A percentile compares a stretch with the other conserved stretches of the same genome.
These are phyloP conservation scores for Liquidambar formosana DNA, from an alignment of 164 flowering plant species.

Conservation along the genomic window DNA sequence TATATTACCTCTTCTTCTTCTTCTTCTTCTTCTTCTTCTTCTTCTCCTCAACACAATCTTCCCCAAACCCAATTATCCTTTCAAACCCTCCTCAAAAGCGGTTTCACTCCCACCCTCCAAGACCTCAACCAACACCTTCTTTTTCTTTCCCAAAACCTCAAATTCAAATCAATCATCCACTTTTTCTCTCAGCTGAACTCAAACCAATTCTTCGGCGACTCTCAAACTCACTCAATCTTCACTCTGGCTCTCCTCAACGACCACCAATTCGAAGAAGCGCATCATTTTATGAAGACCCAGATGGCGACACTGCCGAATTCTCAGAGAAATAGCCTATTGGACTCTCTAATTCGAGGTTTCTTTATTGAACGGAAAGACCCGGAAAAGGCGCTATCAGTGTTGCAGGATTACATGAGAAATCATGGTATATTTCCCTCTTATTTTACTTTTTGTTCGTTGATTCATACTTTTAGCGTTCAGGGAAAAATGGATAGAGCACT, in stretches of 20 bases:
- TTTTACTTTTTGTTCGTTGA: conserved; percentile 44
- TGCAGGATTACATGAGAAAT: conserved; percentile 40
- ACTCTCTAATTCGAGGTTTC: conserved; percentile 50
- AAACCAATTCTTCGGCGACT: conserved; percentile 34
- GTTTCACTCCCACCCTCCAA: conserved; percentile 52
- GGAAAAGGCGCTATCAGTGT: conserved; percentile 43
- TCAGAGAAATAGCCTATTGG: conserved; percentile 36
- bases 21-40: conserved; percentile 1
- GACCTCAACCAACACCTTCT: conserved; percentile 44
- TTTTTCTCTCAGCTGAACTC: conserved; percentile 47
- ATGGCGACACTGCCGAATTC: conserved; percentile 23
- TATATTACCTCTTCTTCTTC: too few relatives aligned
- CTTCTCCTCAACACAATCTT: conserved; percentile 10
- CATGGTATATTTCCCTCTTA: conserved; percentile 49
- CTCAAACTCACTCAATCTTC: conserved; percentile 41
- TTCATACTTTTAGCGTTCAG: conserved; percentile 41
- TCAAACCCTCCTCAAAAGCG: conserved; percentile 57
- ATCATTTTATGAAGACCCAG: conserved; percentile 32
- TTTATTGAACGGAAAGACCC: conserved; percentile 43
- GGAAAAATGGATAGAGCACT: conserved; percentile 57
- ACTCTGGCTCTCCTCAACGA: conserved; percentile 45
- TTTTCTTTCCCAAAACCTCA: conserved; percentile 37
- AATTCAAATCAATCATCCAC: conserved; percentile 30
- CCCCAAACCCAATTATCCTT: conserved; percentile 22
- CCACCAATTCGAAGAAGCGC: conserved; percentile 46